These are phyloP conservation scores for Penicillium goetzii DNA, from an alignment of 495 filamentous ascomycete genomes.

Conservation along the genomic window DNA sequence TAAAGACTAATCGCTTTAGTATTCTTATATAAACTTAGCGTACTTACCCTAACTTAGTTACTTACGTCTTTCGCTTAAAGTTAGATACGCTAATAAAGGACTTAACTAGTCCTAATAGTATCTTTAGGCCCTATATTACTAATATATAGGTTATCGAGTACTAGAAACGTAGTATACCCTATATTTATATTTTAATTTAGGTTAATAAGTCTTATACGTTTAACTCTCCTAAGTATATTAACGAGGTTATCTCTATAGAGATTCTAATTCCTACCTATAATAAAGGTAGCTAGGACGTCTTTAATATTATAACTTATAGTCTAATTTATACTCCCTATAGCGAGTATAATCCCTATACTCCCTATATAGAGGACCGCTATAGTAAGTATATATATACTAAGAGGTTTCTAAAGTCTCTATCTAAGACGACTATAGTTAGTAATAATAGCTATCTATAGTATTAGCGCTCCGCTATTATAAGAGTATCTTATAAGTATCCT, in stretches of 20 bases:
- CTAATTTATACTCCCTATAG: neutral
- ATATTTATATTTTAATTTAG: constrained; percentile 9
- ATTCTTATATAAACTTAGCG: neutral
- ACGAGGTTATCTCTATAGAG: neutral
- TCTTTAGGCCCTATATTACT: neutral
- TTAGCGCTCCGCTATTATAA: neutral
- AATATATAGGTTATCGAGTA: constrained; percentile 2
- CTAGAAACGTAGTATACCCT: constrained; percentile 3
- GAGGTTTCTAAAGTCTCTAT: neutral
- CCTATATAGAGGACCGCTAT: neutral
- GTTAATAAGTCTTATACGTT: neutral
- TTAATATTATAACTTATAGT: neutral
- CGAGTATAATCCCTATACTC: neutral
- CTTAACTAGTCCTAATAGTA: constrained; percentile 1
- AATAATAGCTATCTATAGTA: neutral
- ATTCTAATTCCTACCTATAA: neutral
- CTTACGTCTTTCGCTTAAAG: neutral
- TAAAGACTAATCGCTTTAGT: neutral
- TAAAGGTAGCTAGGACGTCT: neutral
- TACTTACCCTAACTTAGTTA: neutral
- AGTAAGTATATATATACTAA: neutral
- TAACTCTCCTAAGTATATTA: neutral
- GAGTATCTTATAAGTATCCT: neutral
- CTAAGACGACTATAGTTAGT: neutral
- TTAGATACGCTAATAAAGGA: neutral